phyloP scores from a whole-genome alignment of 805 yeast genomes.

The Vanderwaltozyma verrucispora region DNA sequence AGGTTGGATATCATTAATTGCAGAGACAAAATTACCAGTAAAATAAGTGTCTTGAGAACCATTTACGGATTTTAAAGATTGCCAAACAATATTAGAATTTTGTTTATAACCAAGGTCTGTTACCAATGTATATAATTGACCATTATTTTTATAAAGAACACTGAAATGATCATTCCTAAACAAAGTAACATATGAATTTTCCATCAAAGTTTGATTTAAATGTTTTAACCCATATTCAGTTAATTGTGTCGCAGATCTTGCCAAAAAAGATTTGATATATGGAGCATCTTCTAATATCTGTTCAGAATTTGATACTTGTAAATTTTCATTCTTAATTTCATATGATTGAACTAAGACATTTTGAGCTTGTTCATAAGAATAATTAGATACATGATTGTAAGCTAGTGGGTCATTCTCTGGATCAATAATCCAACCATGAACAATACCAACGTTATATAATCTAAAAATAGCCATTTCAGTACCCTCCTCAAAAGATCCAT shows the following conservation, averaged over 20 bases:
- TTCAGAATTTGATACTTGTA: conserved; percentile 16
- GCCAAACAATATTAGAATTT: conserved; percentile 64
- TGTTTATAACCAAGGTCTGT: conserved; percentile 59
- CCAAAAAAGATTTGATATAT: conserved; percentile 40
- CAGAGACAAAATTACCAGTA: conserved; percentile 53
- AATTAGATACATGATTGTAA: conserved; percentile 29
- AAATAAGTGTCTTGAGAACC: conserved; percentile 65
- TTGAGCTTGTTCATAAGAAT: conserved; percentile 53
- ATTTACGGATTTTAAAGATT: conserved; percentile 51
- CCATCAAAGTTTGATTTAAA: conserved; percentile 35
- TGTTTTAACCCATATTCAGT: conserved; percentile 54
- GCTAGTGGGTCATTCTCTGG: conserved; percentile 29
- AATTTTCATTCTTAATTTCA: conserved; percentile 24
- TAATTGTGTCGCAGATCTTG: conserved; percentile 61
- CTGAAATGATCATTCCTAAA: conserved; percentile 87
- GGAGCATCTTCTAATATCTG: conserved; percentile 28
- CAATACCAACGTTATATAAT: conserved; percentile 47
- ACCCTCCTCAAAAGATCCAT: conserved; percentile 47
- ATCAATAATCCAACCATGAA: conserved; percentile 79
- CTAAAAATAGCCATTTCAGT: conserved; percentile 47
- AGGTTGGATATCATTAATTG: conserved; percentile 6
- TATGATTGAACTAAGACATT: conserved; percentile 40
- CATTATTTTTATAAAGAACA: conserved; percentile 47
- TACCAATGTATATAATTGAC: conserved; percentile 51
- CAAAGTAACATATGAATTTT: conserved; percentile 54